These are phyloP conservation scores for Backusella tuberculispora DNA, from an alignment of 192 early-diverging fungal genomes.

Conservation along the genomic window DNA sequence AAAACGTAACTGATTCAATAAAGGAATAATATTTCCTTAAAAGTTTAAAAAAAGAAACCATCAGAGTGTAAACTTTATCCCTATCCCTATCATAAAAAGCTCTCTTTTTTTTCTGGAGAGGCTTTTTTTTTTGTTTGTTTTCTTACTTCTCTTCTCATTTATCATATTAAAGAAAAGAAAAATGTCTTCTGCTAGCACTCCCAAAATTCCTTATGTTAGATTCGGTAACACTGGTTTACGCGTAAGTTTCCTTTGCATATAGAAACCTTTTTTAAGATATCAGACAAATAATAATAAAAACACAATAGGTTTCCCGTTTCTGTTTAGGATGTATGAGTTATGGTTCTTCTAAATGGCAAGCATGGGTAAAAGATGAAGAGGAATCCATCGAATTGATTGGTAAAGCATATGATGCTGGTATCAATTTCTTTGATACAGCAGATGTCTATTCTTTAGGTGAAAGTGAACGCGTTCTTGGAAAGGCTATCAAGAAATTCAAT, in stretches of 20 bases:
- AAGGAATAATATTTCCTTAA: too few relatives aligned
- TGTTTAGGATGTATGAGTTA: constrained; percentile 49
- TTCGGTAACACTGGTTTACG: constrained; percentile 12
- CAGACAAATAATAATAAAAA: not conserved
- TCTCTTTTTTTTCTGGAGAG: too few relatives aligned
- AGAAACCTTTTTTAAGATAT: not conserved
- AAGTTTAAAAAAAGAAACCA: too few relatives aligned
- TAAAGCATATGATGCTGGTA: constrained; percentile 35
- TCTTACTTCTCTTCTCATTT: too few relatives aligned
- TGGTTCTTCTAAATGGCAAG: constrained; percentile 35
- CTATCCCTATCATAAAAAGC: too few relatives aligned
- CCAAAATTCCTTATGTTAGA: constrained; percentile 18
- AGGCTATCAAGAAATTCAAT: constrained; percentile 38
- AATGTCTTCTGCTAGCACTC: not conserved
- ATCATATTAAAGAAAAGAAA: not conserved
- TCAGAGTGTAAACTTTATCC: too few relatives aligned
- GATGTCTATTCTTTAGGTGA: constrained; percentile 34
- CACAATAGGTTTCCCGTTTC: constrained; percentile 35
- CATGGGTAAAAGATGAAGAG: constrained; percentile 48
- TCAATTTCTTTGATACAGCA: constrained; percentile 39
- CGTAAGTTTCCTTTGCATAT: not conserved
- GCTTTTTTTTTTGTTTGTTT: too few relatives aligned
- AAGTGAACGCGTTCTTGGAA: constrained; percentile 36
- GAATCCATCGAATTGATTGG: constrained; percentile 44
- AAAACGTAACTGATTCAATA: too few relatives aligned